Base-by-base conservation (phyloP, 805 yeast genomes). In the Wickerhamiella galacta region DNA sequence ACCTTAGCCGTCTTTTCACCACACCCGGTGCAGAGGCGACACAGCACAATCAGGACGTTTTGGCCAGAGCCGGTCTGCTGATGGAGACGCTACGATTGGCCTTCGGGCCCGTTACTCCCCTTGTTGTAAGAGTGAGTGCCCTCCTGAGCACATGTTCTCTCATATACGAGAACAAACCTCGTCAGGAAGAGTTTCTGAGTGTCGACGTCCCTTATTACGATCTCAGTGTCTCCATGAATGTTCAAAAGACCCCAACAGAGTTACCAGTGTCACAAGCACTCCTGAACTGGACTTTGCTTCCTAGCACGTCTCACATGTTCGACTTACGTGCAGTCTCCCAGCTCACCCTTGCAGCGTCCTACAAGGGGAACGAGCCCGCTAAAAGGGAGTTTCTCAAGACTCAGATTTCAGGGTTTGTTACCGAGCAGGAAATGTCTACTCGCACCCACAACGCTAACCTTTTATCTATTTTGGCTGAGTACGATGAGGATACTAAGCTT, bases 141-240 rank as follows among this genome's bases (percentile, higher is more conserved):
- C 59, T 90, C 20, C 57, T 74, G 4, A 72, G 93, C 0, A 71
- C 81, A 2, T 83, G 92, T 2, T 87, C 76, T 40, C 58, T 85
- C 20, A 75, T 90, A 3, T 57, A 73, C 30, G 66, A 71, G 20
- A 82, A 83, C 49, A 53, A 62, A 3, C 67, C 61, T 2, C 65
- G 78, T 21, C 98, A 90, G 52, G 56, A 58, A 10, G 70, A 70
- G 37, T 76, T 87, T 44, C 64, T 82, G 1, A 72, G 72, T 34
- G 73, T 87, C 10, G 96, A 90, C 52, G 95, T 90, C 6, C 98
- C 98, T 0, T 81, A 75, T 48, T 62, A 85, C 35, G 95, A 82
- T 47, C 82, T 94, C 8, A 61, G 75, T 4, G 46, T 70, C 33
- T 72, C 73, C 0, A 39, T 40, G 20, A 40, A 45, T 9, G 43